These are phyloP conservation scores for Kernera saxatilis DNA, from an alignment of 345 rosid species.

Conservation along the genomic window DNA sequence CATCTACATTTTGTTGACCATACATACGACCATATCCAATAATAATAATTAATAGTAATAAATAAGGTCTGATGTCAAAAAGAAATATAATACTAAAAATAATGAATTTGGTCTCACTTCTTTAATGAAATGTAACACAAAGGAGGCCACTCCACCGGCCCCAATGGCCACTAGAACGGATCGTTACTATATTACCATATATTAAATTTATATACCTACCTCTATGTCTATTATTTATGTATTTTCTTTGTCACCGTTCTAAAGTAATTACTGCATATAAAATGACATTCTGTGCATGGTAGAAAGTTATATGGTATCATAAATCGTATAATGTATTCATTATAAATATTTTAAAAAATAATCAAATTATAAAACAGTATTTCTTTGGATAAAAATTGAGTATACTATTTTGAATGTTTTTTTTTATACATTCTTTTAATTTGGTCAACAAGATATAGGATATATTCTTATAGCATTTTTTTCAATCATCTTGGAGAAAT, in stretches of 20 bases:
- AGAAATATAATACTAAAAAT: not conserved
- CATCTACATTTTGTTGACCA: not conserved
- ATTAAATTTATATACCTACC: not conserved
- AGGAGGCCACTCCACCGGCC: conserved; percentile 21
- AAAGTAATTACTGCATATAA: not conserved
- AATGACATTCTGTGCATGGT: not conserved
- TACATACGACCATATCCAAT: not conserved
- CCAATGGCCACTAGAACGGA: conserved; percentile 19
- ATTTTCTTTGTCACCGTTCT: not conserved
- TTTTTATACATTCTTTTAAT: not conserved
- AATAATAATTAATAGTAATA: not conserved
- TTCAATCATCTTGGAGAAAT: too few species aligned
- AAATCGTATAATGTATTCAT: not conserved
- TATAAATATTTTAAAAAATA: not conserved
- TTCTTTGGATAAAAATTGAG: too few species aligned
- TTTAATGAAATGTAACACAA: conserved; percentile 12
- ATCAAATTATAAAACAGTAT: not conserved
- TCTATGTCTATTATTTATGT: not conserved
- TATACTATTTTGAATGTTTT: too few species aligned
- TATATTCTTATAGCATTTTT: too few species aligned
- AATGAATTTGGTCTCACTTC: conserved; percentile 1
- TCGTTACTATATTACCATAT: conserved; percentile 1
- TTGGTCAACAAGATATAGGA: not conserved
- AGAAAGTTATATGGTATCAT: not conserved
- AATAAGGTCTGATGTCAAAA: conserved; percentile 2